Conservation (phyloP, 108 stramenopile genomes). For the Schizochytrium sp. region DNA sequence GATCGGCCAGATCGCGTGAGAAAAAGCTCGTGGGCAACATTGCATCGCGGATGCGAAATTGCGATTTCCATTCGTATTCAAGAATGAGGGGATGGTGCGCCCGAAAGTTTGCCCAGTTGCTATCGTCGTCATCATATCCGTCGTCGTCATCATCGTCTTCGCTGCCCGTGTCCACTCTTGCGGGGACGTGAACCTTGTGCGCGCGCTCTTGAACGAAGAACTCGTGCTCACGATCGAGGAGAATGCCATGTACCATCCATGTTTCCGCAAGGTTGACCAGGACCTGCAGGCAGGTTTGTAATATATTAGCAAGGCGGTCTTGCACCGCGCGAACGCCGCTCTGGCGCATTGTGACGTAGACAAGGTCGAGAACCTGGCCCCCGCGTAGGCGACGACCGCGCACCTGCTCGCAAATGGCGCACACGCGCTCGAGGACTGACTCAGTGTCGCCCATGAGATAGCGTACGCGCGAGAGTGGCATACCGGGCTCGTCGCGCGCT, state of each 20-base stretch:
- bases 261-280: not conserved
- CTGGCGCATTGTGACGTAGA: not conserved
- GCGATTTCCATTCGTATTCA: slow-evolving; percentile 11
- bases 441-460: not conserved
- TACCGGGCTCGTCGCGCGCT: not conserved
- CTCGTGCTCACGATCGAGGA: not conserved
- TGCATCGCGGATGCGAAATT: not conserved
- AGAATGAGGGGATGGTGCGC: not conserved
- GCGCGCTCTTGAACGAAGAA: not conserved
- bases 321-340: not conserved
- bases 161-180: not conserved
- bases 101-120: not conserved
- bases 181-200: not conserved
- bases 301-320: not conserved
- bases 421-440: not conserved
- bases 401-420: not conserved
- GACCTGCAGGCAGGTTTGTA: not conserved
- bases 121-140: not conserved
- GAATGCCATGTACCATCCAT: not conserved
- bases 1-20: not conserved
- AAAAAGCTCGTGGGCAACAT: not conserved
- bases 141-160: not conserved
- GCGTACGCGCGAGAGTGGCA: not conserved
- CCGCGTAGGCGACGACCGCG: not conserved
- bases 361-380: not conserved